phyloP scores from a whole-genome alignment of 148 eudicot species.

The Rhododendron mucronatum region DNA sequence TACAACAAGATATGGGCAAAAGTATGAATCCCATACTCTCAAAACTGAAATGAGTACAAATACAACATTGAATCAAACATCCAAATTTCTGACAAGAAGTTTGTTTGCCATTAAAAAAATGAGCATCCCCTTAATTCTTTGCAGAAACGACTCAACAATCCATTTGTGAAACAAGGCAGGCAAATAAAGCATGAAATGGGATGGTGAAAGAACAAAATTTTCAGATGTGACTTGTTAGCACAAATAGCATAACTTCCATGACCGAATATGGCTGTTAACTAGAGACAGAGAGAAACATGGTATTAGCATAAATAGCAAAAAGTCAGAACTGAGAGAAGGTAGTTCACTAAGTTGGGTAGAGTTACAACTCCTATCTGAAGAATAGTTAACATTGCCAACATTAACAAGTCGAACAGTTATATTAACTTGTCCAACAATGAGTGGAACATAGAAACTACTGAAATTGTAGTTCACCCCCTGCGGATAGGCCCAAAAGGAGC shows the following conservation, averaged over 20 bases:
- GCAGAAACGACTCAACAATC: neutral
- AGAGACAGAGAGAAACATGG: neutral
- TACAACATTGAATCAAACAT: neutral
- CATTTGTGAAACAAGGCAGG: neutral
- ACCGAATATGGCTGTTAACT: neutral
- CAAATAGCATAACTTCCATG: neutral
- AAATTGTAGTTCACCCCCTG: neutral
- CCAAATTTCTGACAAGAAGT: neutral
- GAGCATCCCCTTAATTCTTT: neutral
- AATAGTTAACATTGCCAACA: neutral
- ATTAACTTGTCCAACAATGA: neutral
- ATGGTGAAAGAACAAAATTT: neutral
- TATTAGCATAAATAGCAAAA: neutral
- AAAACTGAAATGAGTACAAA: neutral
- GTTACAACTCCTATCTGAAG: neutral
- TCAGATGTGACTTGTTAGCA: neutral
- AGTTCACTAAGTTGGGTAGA: neutral
- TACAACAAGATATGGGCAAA: neutral
- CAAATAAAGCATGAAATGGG: neutral
- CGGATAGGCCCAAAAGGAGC: neutral
- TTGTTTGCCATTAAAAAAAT: neutral
- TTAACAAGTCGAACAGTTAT: neutral
- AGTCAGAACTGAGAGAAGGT: neutral
- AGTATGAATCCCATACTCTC: neutral
- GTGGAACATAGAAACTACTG: neutral